phyloP scores from a whole-genome alignment of 805 yeast species.

The Kazachstania africana region DNA sequence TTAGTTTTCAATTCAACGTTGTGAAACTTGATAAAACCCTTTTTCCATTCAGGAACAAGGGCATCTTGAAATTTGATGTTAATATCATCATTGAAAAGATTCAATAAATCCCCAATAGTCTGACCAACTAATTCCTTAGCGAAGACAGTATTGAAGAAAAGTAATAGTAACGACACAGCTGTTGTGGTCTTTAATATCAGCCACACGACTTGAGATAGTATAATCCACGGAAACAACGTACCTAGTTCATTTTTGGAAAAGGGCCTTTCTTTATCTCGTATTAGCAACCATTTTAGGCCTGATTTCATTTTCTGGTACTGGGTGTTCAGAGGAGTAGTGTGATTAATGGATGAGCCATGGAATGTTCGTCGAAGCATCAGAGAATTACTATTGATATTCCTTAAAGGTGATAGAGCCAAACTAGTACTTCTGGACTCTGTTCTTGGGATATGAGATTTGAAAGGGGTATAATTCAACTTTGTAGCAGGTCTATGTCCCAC shows the following conservation, averaged over 20 bases:
- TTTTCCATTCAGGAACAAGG: constrained; percentile 84
- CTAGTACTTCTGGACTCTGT: too few species aligned
- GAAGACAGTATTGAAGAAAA: constrained; percentile 67
- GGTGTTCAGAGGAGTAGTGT: not conserved
- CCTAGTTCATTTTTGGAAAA: constrained; percentile 79
- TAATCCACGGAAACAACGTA: constrained; percentile 82
- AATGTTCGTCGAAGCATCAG: too few species aligned
- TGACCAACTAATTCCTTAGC: constrained; percentile 85
- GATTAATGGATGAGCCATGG: too few species aligned
- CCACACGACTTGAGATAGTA: constrained; percentile 74
- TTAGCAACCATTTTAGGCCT: constrained; percentile 63
- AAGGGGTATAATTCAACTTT: too few species aligned
- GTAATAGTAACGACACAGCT: constrained; percentile 67
- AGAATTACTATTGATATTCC: too few species aligned
- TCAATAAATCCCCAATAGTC: constrained; percentile 63
- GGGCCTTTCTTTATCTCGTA: constrained; percentile 59
- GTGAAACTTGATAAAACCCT: constrained; percentile 68
- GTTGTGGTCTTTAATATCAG: constrained; percentile 82
- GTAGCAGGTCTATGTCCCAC: too few species aligned
- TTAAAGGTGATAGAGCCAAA: too few species aligned
- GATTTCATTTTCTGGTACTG: constrained; percentile 33
- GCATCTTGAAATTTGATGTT: constrained; percentile 81
- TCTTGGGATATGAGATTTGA: too few species aligned
- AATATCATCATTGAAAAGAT: constrained; percentile 50
- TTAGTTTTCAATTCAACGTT: constrained; percentile 58